These are phyloP conservation scores for Leishmania amazonensis DNA, from an alignment of 208 protist genomes.

Conservation along the genomic window DNA sequence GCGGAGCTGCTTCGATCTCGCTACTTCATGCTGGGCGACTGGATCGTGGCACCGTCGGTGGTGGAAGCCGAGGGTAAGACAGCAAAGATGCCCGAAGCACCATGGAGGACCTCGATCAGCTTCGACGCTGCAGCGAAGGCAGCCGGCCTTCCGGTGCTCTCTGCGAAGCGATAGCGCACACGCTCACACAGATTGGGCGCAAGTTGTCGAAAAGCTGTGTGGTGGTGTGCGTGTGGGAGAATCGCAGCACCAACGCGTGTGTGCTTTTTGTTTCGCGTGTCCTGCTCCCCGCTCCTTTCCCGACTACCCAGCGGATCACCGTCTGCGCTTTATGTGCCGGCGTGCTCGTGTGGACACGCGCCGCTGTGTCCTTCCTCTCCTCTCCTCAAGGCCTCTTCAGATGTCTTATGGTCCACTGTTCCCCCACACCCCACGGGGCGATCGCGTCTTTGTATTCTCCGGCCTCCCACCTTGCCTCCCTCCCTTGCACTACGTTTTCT, in stretches of 20 bases:
- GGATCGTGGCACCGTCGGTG: constrained; percentile 42
- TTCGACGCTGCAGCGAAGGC: constrained; percentile 48
- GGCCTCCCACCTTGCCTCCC: not conserved
- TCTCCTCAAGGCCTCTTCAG: not conserved
- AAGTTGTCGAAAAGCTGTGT: not conserved
- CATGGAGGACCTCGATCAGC: constrained; percentile 46
- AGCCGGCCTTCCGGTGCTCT: constrained; percentile 28
- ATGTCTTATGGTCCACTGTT: no score
- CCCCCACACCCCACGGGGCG: not conserved
- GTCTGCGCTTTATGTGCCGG: not conserved
- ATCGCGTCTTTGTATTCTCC: not conserved
- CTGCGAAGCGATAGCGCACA: not conserved
- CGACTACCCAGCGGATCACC: not conserved
- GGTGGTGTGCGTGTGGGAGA: not conserved
- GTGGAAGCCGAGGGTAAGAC: constrained; percentile 7
- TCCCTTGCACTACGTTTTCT: not conserved
- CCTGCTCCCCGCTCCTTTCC: not conserved
- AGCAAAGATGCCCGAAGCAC: constrained; percentile 40
- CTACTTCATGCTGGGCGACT: constrained; percentile 80
- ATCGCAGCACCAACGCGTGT: not conserved
- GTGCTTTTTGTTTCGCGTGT: not conserved
- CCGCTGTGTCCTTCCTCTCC: not conserved
- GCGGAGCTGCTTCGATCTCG: constrained; percentile 62
- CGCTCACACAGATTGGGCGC: not conserved
- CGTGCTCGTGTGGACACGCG: not conserved